Evolutionary conservation across 176 grass and related monocot species (phyloP), one percentile per base, ranked within the genome.

Genomic region (Oryza rufipogon): DNA sequence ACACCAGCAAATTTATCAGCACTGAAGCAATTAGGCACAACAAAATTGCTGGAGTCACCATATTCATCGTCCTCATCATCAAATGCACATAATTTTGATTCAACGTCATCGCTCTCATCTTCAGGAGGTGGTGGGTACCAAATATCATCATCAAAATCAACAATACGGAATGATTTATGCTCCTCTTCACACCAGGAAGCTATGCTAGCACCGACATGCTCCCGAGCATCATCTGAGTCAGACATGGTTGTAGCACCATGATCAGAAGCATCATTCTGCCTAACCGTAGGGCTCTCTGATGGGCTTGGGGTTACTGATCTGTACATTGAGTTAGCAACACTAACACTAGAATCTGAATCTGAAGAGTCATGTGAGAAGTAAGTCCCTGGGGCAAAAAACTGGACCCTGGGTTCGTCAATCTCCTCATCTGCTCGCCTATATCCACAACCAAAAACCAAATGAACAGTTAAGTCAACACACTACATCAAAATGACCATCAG

Each of bases 291-390:
- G 45, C 89, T 94, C 63, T 89, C 92, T 38, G 71, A 58, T 14
- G 89, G 92, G 51, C 89, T 94, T 68, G 92, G 83, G 42, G 84
- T 91, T 69, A 83, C 58, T 12, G 86, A 94, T 77, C 77, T 87
- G 87, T 79, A 85, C 38, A 87, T 76, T 30, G 88, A 86, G 52
- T 83, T 87, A 38, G 81, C 86, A 83, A 88, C 16, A 87, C 85
- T 70, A 75, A 83, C 77, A 84, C 87, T 95, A 77, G 89, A 93
- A 80, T 98, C 95, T 64, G 91, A 87, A 92, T 98, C 95, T 76
- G 85, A 98, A 85, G 73, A 85, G 82, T 93, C 91, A 32, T 81
- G 89, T 83, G 83, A 87, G 77, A 91, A 84, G 71, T 69, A 88
- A 63, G 85, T 84, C 77, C 79, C 63, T 8, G 80, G 80, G 34